These are phyloP conservation scores for Teratosphaeria gauchensis DNA, from an alignment of 2,329 filamentous ascomycete genomes.

Conservation along the genomic window DNA sequence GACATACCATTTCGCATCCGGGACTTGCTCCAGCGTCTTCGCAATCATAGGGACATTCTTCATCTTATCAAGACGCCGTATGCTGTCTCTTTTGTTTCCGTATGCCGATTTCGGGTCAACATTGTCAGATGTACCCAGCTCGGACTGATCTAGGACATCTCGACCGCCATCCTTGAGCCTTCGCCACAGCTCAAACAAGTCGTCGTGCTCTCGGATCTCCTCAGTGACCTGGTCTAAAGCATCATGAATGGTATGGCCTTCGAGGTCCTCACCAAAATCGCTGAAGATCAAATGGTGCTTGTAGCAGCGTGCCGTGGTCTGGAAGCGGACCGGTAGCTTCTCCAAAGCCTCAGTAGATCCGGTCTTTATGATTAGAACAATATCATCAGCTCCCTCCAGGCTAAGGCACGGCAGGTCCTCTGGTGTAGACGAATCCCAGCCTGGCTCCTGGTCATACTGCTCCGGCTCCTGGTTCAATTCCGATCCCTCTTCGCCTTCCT, in stretches of 20 bases:
- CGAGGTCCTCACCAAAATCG: slow-evolving; percentile 45
- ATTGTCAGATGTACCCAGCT: slow-evolving; percentile 10
- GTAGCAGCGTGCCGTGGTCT: slow-evolving; percentile 45
- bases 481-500: background rate
- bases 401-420: background rate
- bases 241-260: slow-evolving; percentile 29
- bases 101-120: background rate
- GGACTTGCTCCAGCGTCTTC: slow-evolving; percentile 25
- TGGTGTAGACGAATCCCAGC: background rate
- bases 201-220: slow-evolving; percentile 15
- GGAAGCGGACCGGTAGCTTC: slow-evolving; percentile 46
- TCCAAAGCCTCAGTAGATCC: slow-evolving; percentile 47
- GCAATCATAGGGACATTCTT: slow-evolving; percentile 30
- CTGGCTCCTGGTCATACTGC: background rate
- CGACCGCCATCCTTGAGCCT: slow-evolving; percentile 21
- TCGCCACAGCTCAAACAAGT: slow-evolving; percentile 26
- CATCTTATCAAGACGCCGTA: slow-evolving; percentile 29
- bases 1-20: slow-evolving; percentile 45
- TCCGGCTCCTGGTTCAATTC: background rate
- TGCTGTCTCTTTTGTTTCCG: slow-evolving; percentile 5
- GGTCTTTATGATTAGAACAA: slow-evolving; percentile 25
- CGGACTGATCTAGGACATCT: slow-evolving; percentile 16
- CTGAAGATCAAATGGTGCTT: slow-evolving; percentile 49
- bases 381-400: background rate
- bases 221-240: slow-evolving; percentile 20